A percentile compares a stretch with the other conserved stretches of the same genome.
phyloP scores from a whole-genome alignment of 495 filamentous ascomycete genomes.

The Penicillium pulvis region DNA sequence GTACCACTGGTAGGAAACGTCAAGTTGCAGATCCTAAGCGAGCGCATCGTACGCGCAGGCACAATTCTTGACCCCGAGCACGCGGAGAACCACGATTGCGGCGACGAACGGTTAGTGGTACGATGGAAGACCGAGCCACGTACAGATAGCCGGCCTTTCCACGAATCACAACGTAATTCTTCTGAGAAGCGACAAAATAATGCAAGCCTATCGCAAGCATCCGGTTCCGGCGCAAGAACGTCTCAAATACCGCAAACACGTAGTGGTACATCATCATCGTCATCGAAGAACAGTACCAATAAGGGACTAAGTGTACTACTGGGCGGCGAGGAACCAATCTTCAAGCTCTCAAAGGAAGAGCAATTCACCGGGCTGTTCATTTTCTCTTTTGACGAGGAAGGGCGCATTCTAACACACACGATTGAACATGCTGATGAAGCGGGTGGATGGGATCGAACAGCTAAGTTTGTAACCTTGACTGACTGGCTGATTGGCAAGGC shows the following conservation, averaged over 20 bases:
- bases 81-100: conserved; percentile 37
- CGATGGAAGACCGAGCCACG: conserved; percentile 72
- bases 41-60: conserved; percentile 72
- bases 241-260: conserved; percentile 7
- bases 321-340: conserved; percentile 67
- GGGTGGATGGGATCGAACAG: conserved; percentile 66
- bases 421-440: conserved; percentile 91
- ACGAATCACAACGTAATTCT: conserved; percentile 6
- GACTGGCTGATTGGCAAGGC: conserved; percentile 82
- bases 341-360: conserved; percentile 66
- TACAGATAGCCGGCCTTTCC: conserved; percentile 33
- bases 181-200: not conserved
- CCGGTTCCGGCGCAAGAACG: conserved; percentile 1
- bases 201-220: conserved; percentile 2
- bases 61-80: conserved; percentile 38
- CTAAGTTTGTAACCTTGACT: conserved; percentile 80
- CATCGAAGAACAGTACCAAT: conserved; percentile 35
- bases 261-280: conserved; percentile 22
- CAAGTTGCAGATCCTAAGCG: conserved; percentile 79
- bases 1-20: conserved; percentile 89
- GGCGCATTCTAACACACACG: conserved; percentile 79
- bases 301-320: conserved; percentile 44
- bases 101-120: conserved; percentile 79
- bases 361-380: conserved; percentile 75
- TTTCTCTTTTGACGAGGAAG: conserved; percentile 93